Conservation (phyloP, 768 basidiomycete species). For the Boletus reticulatus region DNA sequence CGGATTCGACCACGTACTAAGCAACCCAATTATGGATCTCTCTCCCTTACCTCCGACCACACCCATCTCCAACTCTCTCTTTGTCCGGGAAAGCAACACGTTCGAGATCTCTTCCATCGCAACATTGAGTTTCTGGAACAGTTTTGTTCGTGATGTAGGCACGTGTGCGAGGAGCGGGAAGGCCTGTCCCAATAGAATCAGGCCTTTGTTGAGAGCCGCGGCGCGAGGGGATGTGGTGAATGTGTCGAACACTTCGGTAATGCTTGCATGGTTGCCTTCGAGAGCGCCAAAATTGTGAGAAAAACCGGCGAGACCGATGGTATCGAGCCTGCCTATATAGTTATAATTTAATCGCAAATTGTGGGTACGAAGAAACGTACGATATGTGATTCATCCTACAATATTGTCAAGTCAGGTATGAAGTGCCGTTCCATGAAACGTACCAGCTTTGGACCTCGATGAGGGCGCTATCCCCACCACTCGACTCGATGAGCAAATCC, state of each 20-base stretch:
- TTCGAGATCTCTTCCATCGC: conserved; percentile 41
- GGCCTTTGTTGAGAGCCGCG: conserved; percentile 25
- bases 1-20: conserved; percentile 19
- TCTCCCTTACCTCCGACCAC: conserved; percentile 19
- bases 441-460: conserved; percentile 39
- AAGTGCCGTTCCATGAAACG: neutral
- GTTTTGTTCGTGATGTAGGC: conserved; percentile 35
- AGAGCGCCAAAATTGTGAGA: conserved; percentile 57
- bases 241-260: conserved; percentile 41
- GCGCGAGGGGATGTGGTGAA: conserved; percentile 22
- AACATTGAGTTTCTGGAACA: conserved; percentile 28
- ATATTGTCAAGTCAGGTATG: neutral
- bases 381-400: conserved; percentile 36
- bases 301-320: conserved; percentile 58
- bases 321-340: conserved; percentile 43
- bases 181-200: conserved; percentile 36
- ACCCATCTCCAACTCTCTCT: conserved; percentile 30
- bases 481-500: conserved; percentile 26
- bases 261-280: conserved; percentile 42
- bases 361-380: conserved; percentile 11
- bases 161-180: conserved; percentile 37
- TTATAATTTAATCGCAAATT: neutral
- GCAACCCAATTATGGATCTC: conserved; percentile 25
- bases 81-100: conserved; percentile 35
- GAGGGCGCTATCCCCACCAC: conserved; percentile 13